Conservation (phyloP, 805 yeast genomes). For the Nakazawaea populi region DNA sequence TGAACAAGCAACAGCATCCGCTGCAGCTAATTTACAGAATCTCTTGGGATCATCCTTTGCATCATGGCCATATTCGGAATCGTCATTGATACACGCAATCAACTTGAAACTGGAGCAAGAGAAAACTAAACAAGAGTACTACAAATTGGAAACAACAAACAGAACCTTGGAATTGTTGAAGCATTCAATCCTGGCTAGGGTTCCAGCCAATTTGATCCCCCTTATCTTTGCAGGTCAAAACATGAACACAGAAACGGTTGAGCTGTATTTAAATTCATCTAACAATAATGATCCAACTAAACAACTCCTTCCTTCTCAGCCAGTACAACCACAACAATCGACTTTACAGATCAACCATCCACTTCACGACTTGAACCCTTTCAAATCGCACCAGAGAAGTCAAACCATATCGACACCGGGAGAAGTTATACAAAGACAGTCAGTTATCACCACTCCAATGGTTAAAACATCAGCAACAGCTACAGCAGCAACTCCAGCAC, state of each 20-base stretch:
- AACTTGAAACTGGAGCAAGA: conserved; percentile 68
- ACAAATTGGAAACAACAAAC: conserved; percentile 56
- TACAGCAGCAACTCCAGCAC: too few species aligned
- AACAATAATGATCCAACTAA: background rate
- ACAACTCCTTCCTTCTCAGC: conserved; percentile 13
- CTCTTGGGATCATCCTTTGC: conserved; percentile 49
- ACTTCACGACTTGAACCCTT: conserved; percentile 1
- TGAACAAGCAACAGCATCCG: background rate
- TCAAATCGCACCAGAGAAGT: conserved; percentile 9
- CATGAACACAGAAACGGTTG: conserved; percentile 15
- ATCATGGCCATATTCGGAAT: conserved; percentile 52
- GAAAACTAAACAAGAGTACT: conserved; percentile 73
- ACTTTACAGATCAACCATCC: background rate
- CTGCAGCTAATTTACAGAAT: background rate
- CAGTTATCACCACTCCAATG: background rate
- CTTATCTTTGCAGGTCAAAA: conserved; percentile 40
- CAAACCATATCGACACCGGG: conserved; percentile 12
- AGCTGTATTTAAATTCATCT: conserved; percentile 9
- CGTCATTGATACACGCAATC: conserved; percentile 52
- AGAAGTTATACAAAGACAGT: conserved; percentile 5
- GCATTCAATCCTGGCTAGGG: conserved; percentile 50
- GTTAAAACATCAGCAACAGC: too few species aligned
- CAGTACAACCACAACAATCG: conserved; percentile 9
- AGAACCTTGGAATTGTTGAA: conserved; percentile 58
- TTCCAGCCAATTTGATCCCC: conserved; percentile 64